phyloP scores from a whole-genome alignment of 108 stramenopile genomes.

The Nitzschia sp. region DNA sequence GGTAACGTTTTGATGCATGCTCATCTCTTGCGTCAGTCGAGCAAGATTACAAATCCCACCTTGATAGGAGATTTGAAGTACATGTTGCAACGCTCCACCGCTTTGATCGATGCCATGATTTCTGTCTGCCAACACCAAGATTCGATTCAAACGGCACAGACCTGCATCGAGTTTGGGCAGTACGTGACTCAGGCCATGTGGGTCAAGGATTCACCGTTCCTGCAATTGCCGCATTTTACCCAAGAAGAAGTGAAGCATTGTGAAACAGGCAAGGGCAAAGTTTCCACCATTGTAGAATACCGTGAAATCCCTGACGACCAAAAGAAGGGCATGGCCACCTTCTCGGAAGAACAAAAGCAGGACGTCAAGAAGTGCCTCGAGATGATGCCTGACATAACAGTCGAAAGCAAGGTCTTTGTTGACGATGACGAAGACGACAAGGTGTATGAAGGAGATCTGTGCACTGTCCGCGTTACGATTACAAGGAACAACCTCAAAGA shows the following conservation, averaged over 20 bases:
- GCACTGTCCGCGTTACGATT: conserved; percentile 87
- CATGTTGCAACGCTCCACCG: conserved; percentile 81
- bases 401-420: conserved; percentile 85
- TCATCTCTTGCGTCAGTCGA: conserved; percentile 77
- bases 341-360: conserved; percentile 79
- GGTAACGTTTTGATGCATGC: conserved; percentile 96
- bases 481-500: conserved; percentile 89
- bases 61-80: conserved; percentile 71
- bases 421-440: conserved; percentile 96
- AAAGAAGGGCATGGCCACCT: conserved; percentile 84
- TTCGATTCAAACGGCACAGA: conserved; percentile 78
- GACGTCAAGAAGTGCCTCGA: conserved; percentile 81
- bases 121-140: conserved; percentile 91
- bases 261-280: conserved; percentile 61
- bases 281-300: conserved; percentile 67
- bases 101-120: conserved; percentile 96
- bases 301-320: conserved; percentile 65
- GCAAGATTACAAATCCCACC: conserved; percentile 24
- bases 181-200: conserved; percentile 91
- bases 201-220: conserved; percentile 80
- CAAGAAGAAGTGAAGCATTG: conserved; percentile 73
- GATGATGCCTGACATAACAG: conserved; percentile 82
- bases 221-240: conserved; percentile 93
- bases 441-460: conserved; percentile 95
- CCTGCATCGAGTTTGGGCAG: conserved; percentile 93